phyloP scores from a whole-genome alignment of 169 alveolate species.

The Fabrea salina region DNA sequence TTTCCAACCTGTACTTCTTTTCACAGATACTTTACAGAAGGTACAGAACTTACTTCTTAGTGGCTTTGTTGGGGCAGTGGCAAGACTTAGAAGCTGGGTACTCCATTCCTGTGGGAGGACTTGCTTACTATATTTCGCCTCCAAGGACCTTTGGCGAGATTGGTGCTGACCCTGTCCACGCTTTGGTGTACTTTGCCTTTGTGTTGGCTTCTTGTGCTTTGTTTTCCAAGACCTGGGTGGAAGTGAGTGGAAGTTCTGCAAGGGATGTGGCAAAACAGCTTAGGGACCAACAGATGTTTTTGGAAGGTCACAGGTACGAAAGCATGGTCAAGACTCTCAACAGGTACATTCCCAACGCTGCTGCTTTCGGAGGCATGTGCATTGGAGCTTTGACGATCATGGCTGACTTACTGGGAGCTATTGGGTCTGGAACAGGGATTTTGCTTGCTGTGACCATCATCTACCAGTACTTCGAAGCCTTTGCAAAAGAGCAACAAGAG shows the following conservation, averaged over 20 bases:
- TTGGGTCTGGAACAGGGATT: constrained; percentile 99
- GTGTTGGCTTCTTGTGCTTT: constrained; percentile 97
- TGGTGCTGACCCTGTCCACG: constrained; percentile 96
- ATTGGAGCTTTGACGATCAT: constrained; percentile 98
- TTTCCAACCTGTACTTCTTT: constrained; percentile 98
- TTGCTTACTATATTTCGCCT: constrained; percentile 99
- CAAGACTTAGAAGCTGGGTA: constrained; percentile 87
- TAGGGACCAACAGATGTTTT: constrained; percentile 95
- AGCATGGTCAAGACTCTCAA: constrained; percentile 81
- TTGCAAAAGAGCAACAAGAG: constrained; percentile 89
- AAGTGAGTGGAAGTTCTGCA: constrained; percentile 98
- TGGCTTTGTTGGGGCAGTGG: constrained; percentile 95
- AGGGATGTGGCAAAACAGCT: constrained; percentile 99
- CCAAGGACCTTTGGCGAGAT: constrained; percentile 84
- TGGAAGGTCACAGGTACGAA: constrained; percentile 90
- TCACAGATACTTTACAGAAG: constrained; percentile 97
- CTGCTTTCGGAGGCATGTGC: constrained; percentile 99
- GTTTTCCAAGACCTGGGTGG: constrained; percentile 99
- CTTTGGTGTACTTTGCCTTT: constrained; percentile 95
- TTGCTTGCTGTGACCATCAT: constrained; percentile 98
- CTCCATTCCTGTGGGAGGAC: constrained; percentile 99
- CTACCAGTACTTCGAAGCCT: constrained; percentile 97
- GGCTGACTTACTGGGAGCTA: constrained; percentile 99
- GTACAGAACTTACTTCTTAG: constrained; percentile 91
- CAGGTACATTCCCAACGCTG: constrained; percentile 99